Base-by-base conservation (phyloP, 257 asterid species). In the Anisodus tanguticus region DNA sequence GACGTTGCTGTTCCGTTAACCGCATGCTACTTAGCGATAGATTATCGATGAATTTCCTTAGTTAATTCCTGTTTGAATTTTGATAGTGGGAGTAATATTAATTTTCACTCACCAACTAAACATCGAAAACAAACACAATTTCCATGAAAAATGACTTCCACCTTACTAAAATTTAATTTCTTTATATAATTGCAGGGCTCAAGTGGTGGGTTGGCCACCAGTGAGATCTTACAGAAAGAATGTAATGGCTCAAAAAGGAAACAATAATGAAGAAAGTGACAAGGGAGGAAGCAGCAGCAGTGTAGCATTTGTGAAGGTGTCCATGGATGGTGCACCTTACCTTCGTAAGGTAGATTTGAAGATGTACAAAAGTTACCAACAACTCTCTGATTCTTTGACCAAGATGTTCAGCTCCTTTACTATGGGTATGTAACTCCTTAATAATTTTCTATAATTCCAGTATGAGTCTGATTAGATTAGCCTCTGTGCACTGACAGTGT, bases 201-300 rank as follows among this genome's bases (percentile, higher is more conserved):
- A 88, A 81, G 91, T 90, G 86, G 92, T 90, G 54, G 92, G 92
- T 16, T 90, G 91, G 92, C 92, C 92, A 49, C 92, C 92, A 63
- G 92, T 90, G 82, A 79, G 92, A 85, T 82, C 91, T 9, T 90
- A 82, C 53, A 84, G 91, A 39, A 90, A 90, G 90, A 90, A 90
- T 26, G 51, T 90, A 1, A 87, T 90, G 89, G 86, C 87, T 26
- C 91, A 87, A 17, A 90, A 90, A 87, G 83, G 85, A 53, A 85
- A 78, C 85, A 55, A 57, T 17, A 88, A 59, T 76, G 86, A 58
- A 64, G 51, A 62, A 51, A 51, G 15, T 64, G 89, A 89, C 77
- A 87, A 87, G 77, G 81, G 80, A 4, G 79, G 82, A 4, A 54
- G 11, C 4, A 15, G 63, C 9, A 58, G 22, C 64, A 64, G 83